Evolutionary conservation across 108 stramenopile species (phyloP), one percentile per base, ranked within the genome.

Genomic region (Stephanodiscus minutulus): DNA sequence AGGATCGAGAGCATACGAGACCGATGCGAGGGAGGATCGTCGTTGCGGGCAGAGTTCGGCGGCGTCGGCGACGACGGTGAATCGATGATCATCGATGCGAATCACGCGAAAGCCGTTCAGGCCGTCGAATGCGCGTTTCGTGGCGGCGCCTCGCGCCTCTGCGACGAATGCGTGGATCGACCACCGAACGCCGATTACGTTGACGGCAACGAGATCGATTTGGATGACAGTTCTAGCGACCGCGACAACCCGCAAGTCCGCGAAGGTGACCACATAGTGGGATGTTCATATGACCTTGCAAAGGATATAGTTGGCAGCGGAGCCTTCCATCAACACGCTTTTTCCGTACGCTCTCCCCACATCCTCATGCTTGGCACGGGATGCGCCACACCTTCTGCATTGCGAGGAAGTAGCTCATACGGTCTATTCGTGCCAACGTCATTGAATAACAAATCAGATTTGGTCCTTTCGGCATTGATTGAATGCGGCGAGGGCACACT

Each of bases 331-430:
- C 46, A 13, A 49, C 28, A 52, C 55, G 36, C 44, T 22, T 56
- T 67, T 47, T 33, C 66, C 31, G 13, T 25, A 7, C 18, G 48
- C 39, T 29, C 37, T 35, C 82, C 87, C 21, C 80, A 85, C 46
- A 61, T 94, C 20, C 58, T 90, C 2, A 81, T 94, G 29, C 68
- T 94, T 37, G 92, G 92, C 13, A 94, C 92, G 12, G 92, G 92
- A n/a, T 94, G 88, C 70, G 92, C 92, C 10, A 80, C 92, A n/a
- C 92, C 92, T 18, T 87, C 90, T 25, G 82, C 92, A 20, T 60
- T 79, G 33, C 82, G 92, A 59, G 88, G 90, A 5, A 76, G 88
- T 3, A 88, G 90, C 29, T 87, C 87, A 5, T 86, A 91, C 63
- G 90, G 79, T 18, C 52, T 94, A 21, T 35, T 88, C 11, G 49